A percentile compares a stretch with the other conserved stretches of the same genome.
Conservation (phyloP, 78 protist genomes). For the Monosiga brevicollis region DNA sequence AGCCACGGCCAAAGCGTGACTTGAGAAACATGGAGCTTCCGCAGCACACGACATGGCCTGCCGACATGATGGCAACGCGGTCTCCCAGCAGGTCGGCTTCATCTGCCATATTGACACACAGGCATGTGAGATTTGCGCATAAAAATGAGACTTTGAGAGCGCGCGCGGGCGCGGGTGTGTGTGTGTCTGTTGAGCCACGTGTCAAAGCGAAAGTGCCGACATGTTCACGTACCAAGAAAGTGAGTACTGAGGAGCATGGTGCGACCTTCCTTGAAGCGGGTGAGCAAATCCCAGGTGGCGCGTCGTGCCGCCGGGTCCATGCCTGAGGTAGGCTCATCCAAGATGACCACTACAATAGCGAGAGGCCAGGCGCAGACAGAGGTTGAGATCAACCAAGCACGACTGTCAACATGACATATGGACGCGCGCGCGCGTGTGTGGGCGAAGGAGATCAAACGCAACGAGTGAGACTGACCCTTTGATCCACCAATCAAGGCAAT, state of each 20-base stretch:
- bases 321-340: conserved; percentile 26
- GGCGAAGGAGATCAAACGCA: not conserved
- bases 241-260: conserved; percentile 50
- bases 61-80: conserved; percentile 8
- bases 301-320: conserved; percentile 19
- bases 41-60: conserved; percentile 9
- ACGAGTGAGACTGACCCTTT: conserved; percentile 2
- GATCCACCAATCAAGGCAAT: conserved; percentile 49
- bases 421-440: not conserved
- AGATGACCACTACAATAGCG: not conserved
- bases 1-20: conserved; percentile 24
- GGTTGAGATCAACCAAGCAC: no score
- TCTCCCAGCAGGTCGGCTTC: conserved; percentile 33
- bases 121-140: not conserved
- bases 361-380: not conserved
- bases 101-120: not conserved
- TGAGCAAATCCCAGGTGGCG: conserved; percentile 58
- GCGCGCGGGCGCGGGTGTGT: not conserved
- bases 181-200: not conserved
- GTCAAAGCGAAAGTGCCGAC: not conserved
- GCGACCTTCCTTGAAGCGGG: conserved; percentile 22
- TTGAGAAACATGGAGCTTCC: conserved; percentile 25
- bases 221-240: conserved; percentile 7
- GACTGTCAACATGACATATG: no score
- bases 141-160: not conserved